Percentiles rank a stretch among this genome's conserved stretches.
Evolutionary conservation across 306 rosid genomes (phyloP).

Genomic region (Trifolium dubium): DNA sequence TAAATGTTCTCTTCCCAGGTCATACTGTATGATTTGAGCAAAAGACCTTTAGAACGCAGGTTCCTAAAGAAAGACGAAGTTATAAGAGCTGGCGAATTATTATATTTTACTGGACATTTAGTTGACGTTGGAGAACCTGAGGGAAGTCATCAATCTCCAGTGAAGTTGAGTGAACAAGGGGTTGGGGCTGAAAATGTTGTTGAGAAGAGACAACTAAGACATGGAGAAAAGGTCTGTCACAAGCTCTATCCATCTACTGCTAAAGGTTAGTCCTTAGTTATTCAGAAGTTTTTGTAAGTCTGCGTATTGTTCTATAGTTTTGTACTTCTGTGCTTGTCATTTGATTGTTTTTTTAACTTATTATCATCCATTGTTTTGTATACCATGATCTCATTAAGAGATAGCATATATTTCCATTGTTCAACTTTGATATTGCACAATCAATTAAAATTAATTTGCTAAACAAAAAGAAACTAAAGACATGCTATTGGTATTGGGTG

Average conservation of each 20-base stretch:
- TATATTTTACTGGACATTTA: slow-evolving; percentile 66
- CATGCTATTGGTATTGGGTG: not conserved
- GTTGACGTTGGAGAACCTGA: slow-evolving; percentile 69
- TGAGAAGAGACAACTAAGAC: slow-evolving; percentile 44
- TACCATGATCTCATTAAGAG: slow-evolving; percentile 6
- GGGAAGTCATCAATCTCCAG: slow-evolving; percentile 47
- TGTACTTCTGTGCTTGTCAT: slow-evolving; percentile 31
- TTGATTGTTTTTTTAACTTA: slow-evolving; percentile 29
- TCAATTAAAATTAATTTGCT: not conserved
- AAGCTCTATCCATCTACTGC: slow-evolving; percentile 41
- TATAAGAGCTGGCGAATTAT: slow-evolving; percentile 57
- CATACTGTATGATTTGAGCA: slow-evolving; percentile 63
- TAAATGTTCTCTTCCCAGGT: slow-evolving; percentile 51
- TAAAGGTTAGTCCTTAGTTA: slow-evolving; percentile 52
- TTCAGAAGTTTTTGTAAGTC: not conserved
- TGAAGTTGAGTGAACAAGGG: slow-evolving; percentile 42
- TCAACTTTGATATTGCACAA: not conserved
- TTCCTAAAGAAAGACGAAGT: slow-evolving; percentile 67
- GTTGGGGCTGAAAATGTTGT: slow-evolving; percentile 31
- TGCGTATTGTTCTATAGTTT: slow-evolving; percentile 18
- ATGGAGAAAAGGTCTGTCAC: slow-evolving; percentile 41
- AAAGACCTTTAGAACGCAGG: slow-evolving; percentile 60
- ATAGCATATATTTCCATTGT: slow-evolving; percentile 11
- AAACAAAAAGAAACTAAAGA: not conserved
- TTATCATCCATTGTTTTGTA: slow-evolving; percentile 2